These are phyloP conservation scores for Bothriochloa decipiens DNA, from an alignment of 176 grass and related monocot genomes.

Conservation along the genomic window DNA sequence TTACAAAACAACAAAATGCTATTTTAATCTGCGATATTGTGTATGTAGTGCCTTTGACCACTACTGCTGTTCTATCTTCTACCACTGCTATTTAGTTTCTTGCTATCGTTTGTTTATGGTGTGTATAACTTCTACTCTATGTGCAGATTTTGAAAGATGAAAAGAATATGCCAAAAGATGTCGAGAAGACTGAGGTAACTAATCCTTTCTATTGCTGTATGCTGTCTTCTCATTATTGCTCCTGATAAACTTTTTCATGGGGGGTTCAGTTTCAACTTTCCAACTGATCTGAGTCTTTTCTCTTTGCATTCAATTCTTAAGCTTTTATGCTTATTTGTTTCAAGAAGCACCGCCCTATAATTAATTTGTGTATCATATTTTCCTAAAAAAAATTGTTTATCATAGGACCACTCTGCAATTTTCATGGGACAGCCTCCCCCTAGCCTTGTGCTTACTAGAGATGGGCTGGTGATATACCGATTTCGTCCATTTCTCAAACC, in stretches of 20 bases:
- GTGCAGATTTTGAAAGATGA: conserved; percentile 57
- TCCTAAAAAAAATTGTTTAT: not conserved
- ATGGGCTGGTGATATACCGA: not conserved
- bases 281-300: not conserved
- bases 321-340: conserved; percentile 1
- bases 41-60: not conserved
- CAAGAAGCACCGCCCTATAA: not conserved
- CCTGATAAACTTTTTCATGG: conserved; percentile 22
- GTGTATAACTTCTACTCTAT: conserved; percentile 18
- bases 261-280: not conserved
- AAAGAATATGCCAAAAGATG: conserved; percentile 51
- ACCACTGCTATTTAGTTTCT: not conserved
- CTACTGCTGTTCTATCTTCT: not conserved
- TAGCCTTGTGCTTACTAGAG: not conserved
- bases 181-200: conserved; percentile 59
- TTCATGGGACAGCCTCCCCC: not conserved
- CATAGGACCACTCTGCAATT: not conserved
- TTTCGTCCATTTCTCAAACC: not conserved
- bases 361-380: not conserved
- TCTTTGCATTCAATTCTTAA: not conserved
- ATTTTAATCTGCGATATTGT: not conserved
- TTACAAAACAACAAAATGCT: not conserved
- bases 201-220: not conserved
- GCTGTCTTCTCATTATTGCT: conserved; percentile 19
- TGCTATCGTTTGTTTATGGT: conserved; percentile 30